Base-by-base conservation (phyloP, 2,329 filamentous ascomycete species). In the Hypomyces perniciosus region DNA sequence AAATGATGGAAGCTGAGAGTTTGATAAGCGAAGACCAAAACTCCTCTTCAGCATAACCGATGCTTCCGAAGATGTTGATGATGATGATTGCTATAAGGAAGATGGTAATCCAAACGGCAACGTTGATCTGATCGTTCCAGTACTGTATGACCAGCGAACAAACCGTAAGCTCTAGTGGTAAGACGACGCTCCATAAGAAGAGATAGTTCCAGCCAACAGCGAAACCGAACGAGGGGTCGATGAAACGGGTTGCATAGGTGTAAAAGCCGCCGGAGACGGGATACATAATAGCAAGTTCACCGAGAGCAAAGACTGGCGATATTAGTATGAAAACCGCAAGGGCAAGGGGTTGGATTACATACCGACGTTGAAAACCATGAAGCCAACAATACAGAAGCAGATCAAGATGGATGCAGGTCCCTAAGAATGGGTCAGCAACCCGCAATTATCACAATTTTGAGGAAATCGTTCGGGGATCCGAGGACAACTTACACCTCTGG, bases 251-350 rank as follows among this genome's bases (percentile, higher is more conserved):
- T 29, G 76, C 78, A 67, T 81, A 83, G 28, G 77, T 79, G 60
- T 81, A 83, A 72, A 84, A 84, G 56, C 78, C 79, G 64, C 80
- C 80, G 59, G 79, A 81, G 61, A 83, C 74, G 12, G 80, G 80
- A 55, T 77, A 84, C 71, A 83, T 75, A 60, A 83, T 76, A 51
- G 80, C 78, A 46, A 84, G 66, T 62, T 84, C 81, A 57, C 79
- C 80, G 45, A 84, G 74, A 52, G 80, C 80, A 60, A 79, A 79
- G 54, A 83, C 74, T 65, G 46, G 8, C 6, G 8, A 30, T 50
- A 33, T 53, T 1, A 51, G 48, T n/a, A 48, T 29, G 27, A 7
- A 9, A 4, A 12, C 30, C 10, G 9, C 7, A 9, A 31, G 34
- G 42, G n/a, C 8, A 27, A 35, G 20, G 2, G n/a, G 8, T 28